Base-by-base conservation (phyloP, 306 rosid species). In the Cicer cuneatum region DNA sequence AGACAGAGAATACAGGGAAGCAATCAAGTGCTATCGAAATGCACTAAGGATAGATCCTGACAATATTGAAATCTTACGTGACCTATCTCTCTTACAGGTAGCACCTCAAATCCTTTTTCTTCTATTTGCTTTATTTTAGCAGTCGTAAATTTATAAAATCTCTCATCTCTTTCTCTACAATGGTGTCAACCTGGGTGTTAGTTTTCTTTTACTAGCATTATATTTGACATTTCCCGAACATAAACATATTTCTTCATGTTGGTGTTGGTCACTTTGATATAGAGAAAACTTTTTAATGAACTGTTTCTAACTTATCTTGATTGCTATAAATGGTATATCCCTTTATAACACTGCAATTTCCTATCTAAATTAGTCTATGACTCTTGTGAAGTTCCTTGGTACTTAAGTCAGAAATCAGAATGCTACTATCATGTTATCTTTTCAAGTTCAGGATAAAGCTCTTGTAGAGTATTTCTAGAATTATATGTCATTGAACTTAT, bases 1-100 rank as follows among this genome's bases (percentile, higher is more conserved):
- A 18, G 97, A 93, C 80, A 83, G 98, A 86, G 98, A 93, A 79
- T 93, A 93, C 79, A 88, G 98, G 80, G 98, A 93, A 81, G 98
- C 98, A 19, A 93, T 93, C 53, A 93, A 93, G 86, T 89, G 98
- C 82, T 93, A 93, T 73, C 89, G 98, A 52, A 91, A 91, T 88
- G 98, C 98, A 6, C 86, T 93, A 79, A 88, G 78, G 79, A 93
- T 89, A 82, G 98, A 93, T 83, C 97, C 98, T 2, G 98, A 93
- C 77, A 93, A 93, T 84, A 91, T 93, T 83, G 98, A 93, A 87
- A 93, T 93, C 58, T 82, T 93, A 43, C 88, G 97, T 43, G 98
- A 93, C 81, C 83, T 93, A 49, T 93, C 98, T 46, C 95, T 93
- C 41, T 80, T 93, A 73, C 98, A 93, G 91, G 98, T 90, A 78